phyloP scores from a whole-genome alignment of 2,329 filamentous ascomycete genomes.

The Cladorrhinum sp. region DNA sequence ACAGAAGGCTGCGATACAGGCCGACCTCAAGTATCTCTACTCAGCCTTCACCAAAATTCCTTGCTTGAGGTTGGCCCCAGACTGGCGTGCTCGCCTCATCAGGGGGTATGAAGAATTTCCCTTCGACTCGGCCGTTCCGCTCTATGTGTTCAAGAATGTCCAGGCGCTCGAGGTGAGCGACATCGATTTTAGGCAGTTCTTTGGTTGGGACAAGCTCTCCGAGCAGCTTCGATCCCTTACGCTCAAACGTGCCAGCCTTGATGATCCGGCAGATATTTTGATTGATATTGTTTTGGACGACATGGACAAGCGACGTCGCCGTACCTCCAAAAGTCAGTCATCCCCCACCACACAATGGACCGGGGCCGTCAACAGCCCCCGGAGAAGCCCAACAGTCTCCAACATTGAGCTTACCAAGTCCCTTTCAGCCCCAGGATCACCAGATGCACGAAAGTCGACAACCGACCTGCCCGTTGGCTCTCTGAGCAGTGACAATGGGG shows the following conservation, averaged over 20 bases:
- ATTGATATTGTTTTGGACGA: constrained; percentile 95
- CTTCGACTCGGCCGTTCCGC: constrained; percentile 92
- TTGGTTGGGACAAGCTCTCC: constrained; percentile 90
- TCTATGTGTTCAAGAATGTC: constrained; percentile 97
- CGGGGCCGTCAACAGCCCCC: constrained; percentile 50
- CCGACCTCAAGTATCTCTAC: constrained; percentile 93
- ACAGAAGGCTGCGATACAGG: constrained; percentile 79
- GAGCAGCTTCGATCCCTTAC: constrained; percentile 89
- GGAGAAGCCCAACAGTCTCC: constrained; percentile 60
- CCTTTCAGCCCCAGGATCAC: constrained; percentile 65
- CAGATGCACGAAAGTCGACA: constrained; percentile 46
- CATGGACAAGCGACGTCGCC: constrained; percentile 84
- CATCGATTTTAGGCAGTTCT: constrained; percentile 95
- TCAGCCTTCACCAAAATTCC: constrained; percentile 98
- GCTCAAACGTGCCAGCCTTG: constrained; percentile 80
- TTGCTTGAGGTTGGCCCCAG: constrained; percentile 83
- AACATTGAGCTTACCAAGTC: constrained; percentile 67
- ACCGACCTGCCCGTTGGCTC: constrained; percentile 59
- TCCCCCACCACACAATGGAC: constrained; percentile 74
- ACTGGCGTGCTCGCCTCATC: constrained; percentile 87
- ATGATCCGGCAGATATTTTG: constrained; percentile 85
- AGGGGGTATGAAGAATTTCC: constrained; percentile 95
- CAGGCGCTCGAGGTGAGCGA: constrained; percentile 91
- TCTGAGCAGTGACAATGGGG: constrained; percentile 50
- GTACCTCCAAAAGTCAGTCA: constrained; percentile 80